A percentile compares a stretch with the other conserved stretches of the same genome.
These are phyloP conservation scores for Talaromyces proteolyticus DNA, from an alignment of 495 filamentous ascomycete species.

Conservation along the genomic window DNA sequence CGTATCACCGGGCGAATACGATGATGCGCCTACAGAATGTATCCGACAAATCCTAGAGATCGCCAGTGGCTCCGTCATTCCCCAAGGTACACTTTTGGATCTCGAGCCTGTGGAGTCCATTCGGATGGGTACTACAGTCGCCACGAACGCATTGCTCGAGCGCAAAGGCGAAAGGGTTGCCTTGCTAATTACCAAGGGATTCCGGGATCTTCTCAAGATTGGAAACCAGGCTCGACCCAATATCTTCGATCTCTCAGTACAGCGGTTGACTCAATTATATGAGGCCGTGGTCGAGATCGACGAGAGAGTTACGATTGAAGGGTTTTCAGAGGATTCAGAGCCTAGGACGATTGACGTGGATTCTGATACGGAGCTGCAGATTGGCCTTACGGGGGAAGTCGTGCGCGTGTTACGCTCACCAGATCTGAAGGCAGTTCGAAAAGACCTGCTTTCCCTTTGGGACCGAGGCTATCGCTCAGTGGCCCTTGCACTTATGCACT, in stretches of 20 bases:
- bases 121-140: slow-evolving; percentile 86
- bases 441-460: slow-evolving; percentile 36
- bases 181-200: slow-evolving; percentile 87
- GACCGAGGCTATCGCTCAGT: slow-evolving; percentile 42
- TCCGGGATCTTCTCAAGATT: slow-evolving; percentile 85
- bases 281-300: slow-evolving; percentile 71
- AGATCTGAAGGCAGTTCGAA: slow-evolving; percentile 28
- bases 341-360: slow-evolving; percentile 60
- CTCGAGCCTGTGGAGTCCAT: slow-evolving; percentile 78
- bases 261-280: slow-evolving; percentile 74
- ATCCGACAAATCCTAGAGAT: slow-evolving; percentile 85
- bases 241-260: slow-evolving; percentile 79
- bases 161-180: slow-evolving; percentile 91
- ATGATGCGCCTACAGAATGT: slow-evolving; percentile 84
- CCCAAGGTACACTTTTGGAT: slow-evolving; percentile 77
- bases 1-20: slow-evolving; percentile 81
- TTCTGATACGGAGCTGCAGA: slow-evolving; percentile 23
- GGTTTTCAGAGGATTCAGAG: slow-evolving; percentile 41
- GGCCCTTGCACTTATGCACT: slow-evolving; percentile 48
- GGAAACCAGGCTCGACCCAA: slow-evolving; percentile 78
- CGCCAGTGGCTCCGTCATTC: slow-evolving; percentile 69
- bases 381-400: slow-evolving; percentile 46
- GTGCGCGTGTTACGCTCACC: slow-evolving; percentile 44
- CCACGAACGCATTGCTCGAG: slow-evolving; percentile 85
- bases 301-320: slow-evolving; percentile 78